Base-by-base conservation (phyloP, 179 eudicot genomes). In the Kewa caespitosa region DNA sequence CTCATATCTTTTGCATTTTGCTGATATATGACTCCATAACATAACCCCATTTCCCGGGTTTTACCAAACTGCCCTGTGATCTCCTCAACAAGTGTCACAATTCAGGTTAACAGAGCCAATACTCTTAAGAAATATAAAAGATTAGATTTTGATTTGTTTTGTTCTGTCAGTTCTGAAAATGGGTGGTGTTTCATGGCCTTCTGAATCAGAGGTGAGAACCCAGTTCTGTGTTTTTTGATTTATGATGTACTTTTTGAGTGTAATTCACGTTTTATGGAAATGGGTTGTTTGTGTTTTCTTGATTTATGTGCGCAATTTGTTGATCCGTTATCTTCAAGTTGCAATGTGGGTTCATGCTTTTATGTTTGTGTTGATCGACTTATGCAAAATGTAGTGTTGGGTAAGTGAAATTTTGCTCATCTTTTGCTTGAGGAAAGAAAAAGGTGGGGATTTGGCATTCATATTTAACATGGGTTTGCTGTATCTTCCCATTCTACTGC, bases 111-210 rank as follows among this genome's bases (percentile, higher is more conserved):
- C n/a, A n/a, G n/a, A n/a, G n/a, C n/a, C n/a, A n/a, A n/a, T n/a
- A n/a, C n/a, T n/a, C n/a, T n/a, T n/a, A n/a, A n/a, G n/a, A n/a
- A n/a, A n/a, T n/a, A n/a, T n/a, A n/a, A n/a, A n/a, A n/a, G n/a
- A n/a, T n/a, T n/a, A n/a, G n/a, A n/a, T n/a, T 41, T 41, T 8
- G 46, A 14, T 41, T 41, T 14, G 8, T 37, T 66, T 66, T 38
- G 1, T 74, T 62, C 22, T 41, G 57, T 39, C 4, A 48, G 62
- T 77, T 85, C 69, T 74, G 50, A 82, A 79, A 52, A 87, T 87
- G 90, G 87, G 57, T 80, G 87, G 57, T 37, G 38, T 20, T 43
- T 80, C 85, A 73, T 87, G 90, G 90, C 90, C 90, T 7, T 87
- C 83, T 7, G 75, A 83, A 62, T 41, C 80, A 25, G 88, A 87